These are phyloP conservation scores for Macrolepiota dolichaula DNA, from an alignment of 768 basidiomycete species.

Conservation along the genomic window DNA sequence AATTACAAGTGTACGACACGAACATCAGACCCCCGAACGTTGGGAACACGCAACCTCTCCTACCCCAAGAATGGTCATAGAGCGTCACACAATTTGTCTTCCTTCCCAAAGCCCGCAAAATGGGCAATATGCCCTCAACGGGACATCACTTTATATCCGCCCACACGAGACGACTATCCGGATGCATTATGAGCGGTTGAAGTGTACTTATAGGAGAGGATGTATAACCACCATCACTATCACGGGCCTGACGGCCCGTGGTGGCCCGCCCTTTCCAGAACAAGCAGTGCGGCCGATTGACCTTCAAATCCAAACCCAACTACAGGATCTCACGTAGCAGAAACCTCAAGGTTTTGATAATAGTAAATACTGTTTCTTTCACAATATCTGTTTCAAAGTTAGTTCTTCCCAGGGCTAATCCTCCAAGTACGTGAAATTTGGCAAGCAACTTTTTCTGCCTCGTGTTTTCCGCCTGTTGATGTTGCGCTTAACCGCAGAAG, in stretches of 20 bases:
- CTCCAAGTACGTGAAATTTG: neutral
- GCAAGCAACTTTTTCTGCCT: constrained; percentile 3
- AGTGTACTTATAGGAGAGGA: neutral
- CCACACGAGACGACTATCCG: neutral
- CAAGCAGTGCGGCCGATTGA: neutral
- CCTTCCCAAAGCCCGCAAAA: neutral
- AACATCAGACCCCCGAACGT: constrained; percentile 2
- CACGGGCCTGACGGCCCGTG: neutral
- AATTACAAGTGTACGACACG: neutral
- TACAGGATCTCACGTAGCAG: neutral
- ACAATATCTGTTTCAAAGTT: neutral
- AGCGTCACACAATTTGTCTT: neutral
- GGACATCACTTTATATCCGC: neutral
- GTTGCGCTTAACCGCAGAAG: neutral
- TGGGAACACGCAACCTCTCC: constrained; percentile 3
- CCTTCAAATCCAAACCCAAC: neutral
- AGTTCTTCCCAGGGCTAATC: neutral
- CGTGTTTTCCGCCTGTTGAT: constrained; percentile 11
- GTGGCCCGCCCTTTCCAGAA: neutral
- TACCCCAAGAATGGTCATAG: neutral
- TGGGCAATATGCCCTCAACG: neutral
- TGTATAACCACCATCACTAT: neutral
- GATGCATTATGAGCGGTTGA: neutral
- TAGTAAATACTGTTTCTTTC: neutral
- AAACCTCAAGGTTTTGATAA: too few species aligned